Conservation (phyloP, 495 filamentous ascomycete species). For the Xylaria sp. region DNA sequence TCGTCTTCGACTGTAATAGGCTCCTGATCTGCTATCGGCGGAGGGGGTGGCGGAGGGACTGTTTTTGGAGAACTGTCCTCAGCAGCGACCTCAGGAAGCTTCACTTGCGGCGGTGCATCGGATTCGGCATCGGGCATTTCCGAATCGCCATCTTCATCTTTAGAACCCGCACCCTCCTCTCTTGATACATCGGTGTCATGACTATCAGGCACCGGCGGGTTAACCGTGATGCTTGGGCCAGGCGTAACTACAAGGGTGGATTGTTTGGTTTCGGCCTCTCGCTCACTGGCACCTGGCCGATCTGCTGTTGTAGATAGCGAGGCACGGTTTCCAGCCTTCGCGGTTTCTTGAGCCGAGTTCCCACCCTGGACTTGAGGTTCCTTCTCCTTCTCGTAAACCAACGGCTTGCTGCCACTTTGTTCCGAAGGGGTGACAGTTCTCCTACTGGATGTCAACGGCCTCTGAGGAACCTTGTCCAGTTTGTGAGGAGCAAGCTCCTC, state of each 20-base stretch:
- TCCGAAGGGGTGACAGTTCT: conserved; percentile 60
- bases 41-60: conserved; percentile 63
- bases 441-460: conserved; percentile 61
- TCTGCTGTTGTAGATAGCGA: conserved; percentile 54
- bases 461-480: conserved; percentile 59
- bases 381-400: conserved; percentile 54
- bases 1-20: conserved; percentile 33
- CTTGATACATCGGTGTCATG: conserved; percentile 38
- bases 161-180: conserved; percentile 34
- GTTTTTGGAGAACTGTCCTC: conserved; percentile 55
- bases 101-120: conserved; percentile 31
- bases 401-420: conserved; percentile 58
- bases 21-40: conserved; percentile 42
- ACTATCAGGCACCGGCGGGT: conserved; percentile 44
- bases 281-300: conserved; percentile 50
- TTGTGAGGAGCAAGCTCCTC: conserved; percentile 70
- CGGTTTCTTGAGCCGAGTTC: conserved; percentile 37
- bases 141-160: conserved; percentile 65
- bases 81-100: conserved; percentile 39
- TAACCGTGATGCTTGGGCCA: conserved; percentile 53
- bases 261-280: conserved; percentile 56
- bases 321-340: conserved; percentile 49
- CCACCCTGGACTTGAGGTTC: conserved; percentile 36
- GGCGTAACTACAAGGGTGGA: conserved; percentile 48
- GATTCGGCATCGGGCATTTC: conserved; percentile 65